Evolutionary conservation across 2,329 filamentous ascomycete species (phyloP).

Genomic region (Lachnellula occidentalis): DNA sequence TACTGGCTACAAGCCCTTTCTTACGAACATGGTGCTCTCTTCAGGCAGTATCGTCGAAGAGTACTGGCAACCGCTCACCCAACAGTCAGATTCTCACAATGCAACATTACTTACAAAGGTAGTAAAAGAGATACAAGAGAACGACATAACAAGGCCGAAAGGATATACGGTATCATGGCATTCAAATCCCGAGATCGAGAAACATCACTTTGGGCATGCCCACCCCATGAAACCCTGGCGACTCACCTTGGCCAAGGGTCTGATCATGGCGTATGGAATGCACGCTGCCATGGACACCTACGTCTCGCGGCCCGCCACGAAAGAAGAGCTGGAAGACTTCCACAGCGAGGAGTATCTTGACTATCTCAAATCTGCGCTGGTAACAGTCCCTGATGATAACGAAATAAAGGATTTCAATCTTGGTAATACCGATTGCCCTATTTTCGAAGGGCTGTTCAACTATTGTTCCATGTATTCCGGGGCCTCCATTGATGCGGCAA

Average conservation of each 20-base stretch:
- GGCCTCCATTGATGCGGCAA: conserved; percentile 82
- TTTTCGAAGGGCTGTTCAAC: conserved; percentile 92
- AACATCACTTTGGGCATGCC: conserved; percentile 92
- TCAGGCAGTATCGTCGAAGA: conserved; percentile 29
- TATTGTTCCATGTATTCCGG: conserved; percentile 94
- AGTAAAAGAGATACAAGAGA: conserved; percentile 36
- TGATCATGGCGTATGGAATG: conserved; percentile 92
- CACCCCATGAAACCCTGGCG: conserved; percentile 99
- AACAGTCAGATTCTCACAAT: conserved; percentile 27
- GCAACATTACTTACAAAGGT: conserved; percentile 22
- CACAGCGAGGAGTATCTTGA: conserved; percentile 88
- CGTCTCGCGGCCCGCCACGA: conserved; percentile 74
- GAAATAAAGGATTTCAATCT: conserved; percentile 68
- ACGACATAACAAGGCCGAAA: conserved; percentile 72
- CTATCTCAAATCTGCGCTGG: conserved; percentile 70
- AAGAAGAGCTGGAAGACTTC: conserved; percentile 81
- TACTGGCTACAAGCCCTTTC: not conserved
- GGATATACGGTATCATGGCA: conserved; percentile 94
- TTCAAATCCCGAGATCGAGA: conserved; percentile 89
- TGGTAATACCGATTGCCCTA: conserved; percentile 85
- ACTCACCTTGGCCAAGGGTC: conserved; percentile 86
- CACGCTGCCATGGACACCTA: conserved; percentile 96
- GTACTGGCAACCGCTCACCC: conserved; percentile 26
- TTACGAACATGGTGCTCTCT: conserved; percentile 24
- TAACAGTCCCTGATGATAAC: conserved; percentile 62